phyloP scores from a whole-genome alignment of 768 basidiomycete genomes.

The Calocybe indica region DNA sequence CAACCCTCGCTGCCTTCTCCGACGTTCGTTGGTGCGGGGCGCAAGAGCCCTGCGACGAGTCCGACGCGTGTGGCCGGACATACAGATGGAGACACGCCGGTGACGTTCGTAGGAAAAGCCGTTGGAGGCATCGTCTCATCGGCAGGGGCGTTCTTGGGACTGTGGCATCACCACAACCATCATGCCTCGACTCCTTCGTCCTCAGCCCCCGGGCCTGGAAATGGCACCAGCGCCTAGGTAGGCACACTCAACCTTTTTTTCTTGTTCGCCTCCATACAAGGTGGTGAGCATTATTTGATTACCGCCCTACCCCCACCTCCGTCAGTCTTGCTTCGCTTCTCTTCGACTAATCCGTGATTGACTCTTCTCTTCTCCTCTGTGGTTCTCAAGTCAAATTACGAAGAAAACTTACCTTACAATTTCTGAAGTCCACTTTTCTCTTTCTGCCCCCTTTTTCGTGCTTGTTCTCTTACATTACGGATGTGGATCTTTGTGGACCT shows the following conservation, averaged over 20 bases:
- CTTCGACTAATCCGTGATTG: not conserved
- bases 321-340: not conserved
- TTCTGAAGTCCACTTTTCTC: too few species aligned
- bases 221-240: not conserved
- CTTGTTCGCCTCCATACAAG: not conserved
- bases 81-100: not conserved
- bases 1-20: constrained; percentile 10
- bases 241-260: not conserved
- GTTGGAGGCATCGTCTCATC: too few species aligned
- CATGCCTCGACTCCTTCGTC: too few species aligned
- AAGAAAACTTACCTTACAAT: not conserved
- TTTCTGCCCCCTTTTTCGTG: too few species aligned
- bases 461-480: too few species aligned
- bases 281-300: not conserved
- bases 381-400: not conserved
- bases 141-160: constrained; percentile 71
- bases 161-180: constrained; percentile 24
- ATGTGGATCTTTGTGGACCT: too few species aligned
- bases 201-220: too few species aligned
- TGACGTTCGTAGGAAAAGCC: constrained; percentile 37
- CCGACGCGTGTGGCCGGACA: constrained; percentile 7
- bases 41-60: constrained; percentile 6
- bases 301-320: not conserved
- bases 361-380: not conserved
- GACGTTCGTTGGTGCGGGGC: constrained; percentile 6